phyloP scores from a whole-genome alignment of 1,284 basidiomycete genomes.

The Pseudozyma hubeiensis region DNA sequence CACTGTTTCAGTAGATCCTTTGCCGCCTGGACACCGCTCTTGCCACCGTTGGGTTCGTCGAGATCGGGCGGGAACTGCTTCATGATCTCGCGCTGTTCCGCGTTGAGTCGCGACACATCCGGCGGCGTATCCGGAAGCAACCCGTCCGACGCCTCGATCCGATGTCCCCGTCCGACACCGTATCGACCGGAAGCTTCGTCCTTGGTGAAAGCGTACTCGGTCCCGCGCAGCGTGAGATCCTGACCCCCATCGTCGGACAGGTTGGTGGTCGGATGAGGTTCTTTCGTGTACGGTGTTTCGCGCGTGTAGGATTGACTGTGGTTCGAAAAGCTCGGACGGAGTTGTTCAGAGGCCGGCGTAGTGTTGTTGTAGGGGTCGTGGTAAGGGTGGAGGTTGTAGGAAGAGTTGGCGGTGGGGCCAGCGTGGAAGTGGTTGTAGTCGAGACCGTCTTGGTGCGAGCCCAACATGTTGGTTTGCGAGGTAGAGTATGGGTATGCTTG shows the following conservation, averaged over 20 bases:
- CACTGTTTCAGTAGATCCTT: constrained; percentile 46
- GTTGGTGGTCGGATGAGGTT: constrained; percentile 4
- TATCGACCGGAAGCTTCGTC: constrained; percentile 20
- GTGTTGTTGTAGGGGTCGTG: constrained; percentile 36
- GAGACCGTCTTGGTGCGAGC: constrained; percentile 14
- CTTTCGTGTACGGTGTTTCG: neutral
- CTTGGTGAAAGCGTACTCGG: constrained; percentile 21
- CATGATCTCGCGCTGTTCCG: constrained; percentile 55
- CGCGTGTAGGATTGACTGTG: constrained; percentile 16
- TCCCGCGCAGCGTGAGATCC: constrained; percentile 13
- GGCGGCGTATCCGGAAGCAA: constrained; percentile 42
- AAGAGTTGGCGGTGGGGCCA: neutral
- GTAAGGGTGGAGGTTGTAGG: constrained; percentile 17
- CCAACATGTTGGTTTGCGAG: constrained; percentile 19
- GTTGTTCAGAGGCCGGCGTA: constrained; percentile 8
- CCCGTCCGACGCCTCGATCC: constrained; percentile 37
- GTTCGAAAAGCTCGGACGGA: constrained; percentile 10
- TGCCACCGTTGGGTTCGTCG: constrained; percentile 52
- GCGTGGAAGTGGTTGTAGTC: constrained; percentile 35
- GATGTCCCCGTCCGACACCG: constrained; percentile 25
- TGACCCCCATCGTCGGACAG: constrained; percentile 20
- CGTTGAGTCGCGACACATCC: constrained; percentile 45
- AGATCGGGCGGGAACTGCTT: constrained; percentile 61
- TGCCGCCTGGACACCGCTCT: constrained; percentile 33
- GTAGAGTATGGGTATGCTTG: constrained; percentile 6